Conservation (phyloP, 139 green algal species). For the Volvox reticuliferus region DNA sequence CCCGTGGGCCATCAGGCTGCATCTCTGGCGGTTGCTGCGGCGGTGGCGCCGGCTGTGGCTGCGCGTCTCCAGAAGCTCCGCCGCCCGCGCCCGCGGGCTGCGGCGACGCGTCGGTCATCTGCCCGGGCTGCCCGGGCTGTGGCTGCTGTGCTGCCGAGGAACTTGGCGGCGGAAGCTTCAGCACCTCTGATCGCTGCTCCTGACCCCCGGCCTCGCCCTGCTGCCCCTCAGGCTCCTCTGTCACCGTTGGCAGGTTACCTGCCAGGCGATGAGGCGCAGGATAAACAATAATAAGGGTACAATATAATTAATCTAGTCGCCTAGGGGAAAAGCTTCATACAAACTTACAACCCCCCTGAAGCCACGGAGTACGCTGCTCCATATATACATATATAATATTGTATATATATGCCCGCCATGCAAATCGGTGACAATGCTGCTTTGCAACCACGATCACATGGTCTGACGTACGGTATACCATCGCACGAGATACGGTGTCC, state of each 20-base stretch:
- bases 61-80: background rate
- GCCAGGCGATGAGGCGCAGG: background rate
- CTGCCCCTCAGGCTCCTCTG: constrained; percentile 40
- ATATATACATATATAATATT: too few relatives aligned
- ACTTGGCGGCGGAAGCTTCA: constrained; percentile 5
- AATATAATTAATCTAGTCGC: too few relatives aligned
- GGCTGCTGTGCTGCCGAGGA: background rate
- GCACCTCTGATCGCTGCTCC: background rate
- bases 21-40: constrained; percentile 5
- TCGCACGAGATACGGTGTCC: too few relatives aligned
- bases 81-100: background rate
- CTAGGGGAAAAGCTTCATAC: too few relatives aligned
- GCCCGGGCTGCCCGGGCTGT: background rate
- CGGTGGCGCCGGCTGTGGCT: background rate
- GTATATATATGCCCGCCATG: too few relatives aligned
- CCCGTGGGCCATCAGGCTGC: background rate
- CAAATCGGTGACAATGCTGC: too few relatives aligned
- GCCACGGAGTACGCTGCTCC: too few relatives aligned
- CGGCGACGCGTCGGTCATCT: background rate
- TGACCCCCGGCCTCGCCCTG: background rate
- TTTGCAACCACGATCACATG: too few relatives aligned
- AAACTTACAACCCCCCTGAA: too few relatives aligned
- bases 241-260: constrained; percentile 47
- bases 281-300: too few relatives aligned
- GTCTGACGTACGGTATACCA: too few relatives aligned